A percentile compares a stretch with the other conserved stretches of the same genome.
These are phyloP conservation scores for Umbelopsis ramanniana DNA, from an alignment of 192 early-diverging fungal species.

Conservation along the genomic window DNA sequence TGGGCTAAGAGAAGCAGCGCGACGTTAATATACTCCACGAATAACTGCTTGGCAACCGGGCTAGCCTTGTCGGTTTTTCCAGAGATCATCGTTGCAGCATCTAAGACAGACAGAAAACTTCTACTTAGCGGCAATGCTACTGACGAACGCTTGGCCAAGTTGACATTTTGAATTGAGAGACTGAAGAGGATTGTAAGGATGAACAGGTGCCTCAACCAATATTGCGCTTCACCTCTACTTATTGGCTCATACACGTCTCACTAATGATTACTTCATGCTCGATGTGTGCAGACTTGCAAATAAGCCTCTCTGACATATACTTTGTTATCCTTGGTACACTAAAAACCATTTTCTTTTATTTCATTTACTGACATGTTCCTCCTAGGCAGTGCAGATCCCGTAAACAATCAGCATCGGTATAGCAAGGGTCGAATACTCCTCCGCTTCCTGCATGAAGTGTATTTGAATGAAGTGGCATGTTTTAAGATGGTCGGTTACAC, in stretches of 20 bases:
- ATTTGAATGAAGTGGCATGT: not conserved
- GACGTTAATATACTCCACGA: not conserved
- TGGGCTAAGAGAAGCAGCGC: not conserved
- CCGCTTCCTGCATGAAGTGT: not conserved
- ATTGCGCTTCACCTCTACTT: too few relatives aligned
- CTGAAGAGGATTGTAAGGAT: not conserved
- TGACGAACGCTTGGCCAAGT: not conserved
- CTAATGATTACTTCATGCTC: not conserved
- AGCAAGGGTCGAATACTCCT: not conserved
- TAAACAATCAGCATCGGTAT: not conserved
- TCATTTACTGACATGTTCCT: not conserved
- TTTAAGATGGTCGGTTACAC: not conserved
- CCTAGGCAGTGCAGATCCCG: not conserved
- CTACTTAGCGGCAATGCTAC: not conserved
- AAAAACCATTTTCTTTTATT: not conserved
- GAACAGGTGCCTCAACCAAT: not conserved
- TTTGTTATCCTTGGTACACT: too few relatives aligned
- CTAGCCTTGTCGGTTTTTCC: not conserved
- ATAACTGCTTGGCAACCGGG: not conserved
- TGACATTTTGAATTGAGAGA: too few relatives aligned
- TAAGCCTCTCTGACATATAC: not conserved
- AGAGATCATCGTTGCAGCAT: not conserved
- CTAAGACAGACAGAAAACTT: not conserved
- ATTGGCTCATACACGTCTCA: not conserved
- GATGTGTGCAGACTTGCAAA: not conserved